These are phyloP conservation scores for Pythium scleroteichum DNA, from an alignment of 352 stramenopile genomes.

Conservation along the genomic window DNA sequence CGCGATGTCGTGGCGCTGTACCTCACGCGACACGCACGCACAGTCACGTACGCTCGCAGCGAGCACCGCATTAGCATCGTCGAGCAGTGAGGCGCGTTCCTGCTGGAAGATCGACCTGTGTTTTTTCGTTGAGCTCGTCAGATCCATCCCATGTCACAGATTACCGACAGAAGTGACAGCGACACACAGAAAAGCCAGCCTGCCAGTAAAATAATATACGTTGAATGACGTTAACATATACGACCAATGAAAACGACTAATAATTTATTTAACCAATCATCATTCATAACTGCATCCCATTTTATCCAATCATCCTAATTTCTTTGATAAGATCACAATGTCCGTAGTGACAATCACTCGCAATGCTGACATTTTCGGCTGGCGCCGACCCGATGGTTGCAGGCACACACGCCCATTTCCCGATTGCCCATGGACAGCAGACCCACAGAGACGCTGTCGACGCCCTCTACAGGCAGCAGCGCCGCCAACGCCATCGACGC, in stretches of 20 bases:
- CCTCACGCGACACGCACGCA: conserved; percentile 15
- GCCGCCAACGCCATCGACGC: neutral
- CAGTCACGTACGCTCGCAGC: conserved; percentile 10
- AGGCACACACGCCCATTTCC: neutral
- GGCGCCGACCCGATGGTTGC: no score
- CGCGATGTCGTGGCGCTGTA: conserved; percentile 23
- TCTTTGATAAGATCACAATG: neutral
- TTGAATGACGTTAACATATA: conserved; percentile 17
- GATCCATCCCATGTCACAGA: conserved; percentile 9
- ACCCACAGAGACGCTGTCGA: neutral
- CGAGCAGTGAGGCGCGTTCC: neutral
- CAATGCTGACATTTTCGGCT: neutral
- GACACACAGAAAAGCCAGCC: neutral
- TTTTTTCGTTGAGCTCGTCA: neutral
- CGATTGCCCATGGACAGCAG: neutral
- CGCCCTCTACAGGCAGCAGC: neutral
- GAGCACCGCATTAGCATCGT: conserved; percentile 13
- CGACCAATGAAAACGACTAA: conserved; percentile 1
- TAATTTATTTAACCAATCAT: conserved; percentile 9
- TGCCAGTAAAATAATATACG: neutral
- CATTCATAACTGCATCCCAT: no score
- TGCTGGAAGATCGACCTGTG: conserved; percentile 4
- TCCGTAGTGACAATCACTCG: neutral
- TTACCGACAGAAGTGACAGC: neutral
- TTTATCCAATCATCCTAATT: no score